A percentile compares a stretch with the other conserved stretches of the same genome.
Conservation (phyloP, 306 rosid genomes). For the Hippophae tibetana region DNA sequence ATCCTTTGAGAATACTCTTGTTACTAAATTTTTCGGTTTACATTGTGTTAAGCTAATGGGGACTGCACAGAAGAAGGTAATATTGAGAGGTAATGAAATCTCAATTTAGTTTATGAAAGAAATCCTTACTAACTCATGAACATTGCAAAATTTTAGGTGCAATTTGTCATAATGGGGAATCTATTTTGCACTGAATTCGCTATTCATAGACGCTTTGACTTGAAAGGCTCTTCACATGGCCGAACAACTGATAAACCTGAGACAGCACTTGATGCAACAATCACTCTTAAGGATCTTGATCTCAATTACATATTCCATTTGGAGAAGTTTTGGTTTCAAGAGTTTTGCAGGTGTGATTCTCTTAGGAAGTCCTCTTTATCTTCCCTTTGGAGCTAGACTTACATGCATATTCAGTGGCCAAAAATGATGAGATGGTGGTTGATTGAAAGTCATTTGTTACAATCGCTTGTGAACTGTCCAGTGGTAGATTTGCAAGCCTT, state of each 20-base stretch:
- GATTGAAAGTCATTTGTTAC: too few species aligned
- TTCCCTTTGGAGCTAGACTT: neutral
- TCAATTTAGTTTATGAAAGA: neutral
- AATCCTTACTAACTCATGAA: constrained; percentile 1
- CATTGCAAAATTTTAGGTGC: constrained; percentile 46
- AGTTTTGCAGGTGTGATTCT: constrained; percentile 59
- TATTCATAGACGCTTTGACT: constrained; percentile 78
- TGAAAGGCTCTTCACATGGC: constrained; percentile 91
- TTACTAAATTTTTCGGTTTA: constrained; percentile 81
- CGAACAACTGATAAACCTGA: constrained; percentile 71
- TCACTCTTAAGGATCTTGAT: constrained; percentile 93
- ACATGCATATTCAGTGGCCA: neutral
- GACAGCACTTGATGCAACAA: constrained; percentile 65
- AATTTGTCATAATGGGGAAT: constrained; percentile 94
- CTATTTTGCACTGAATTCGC: constrained; percentile 60
- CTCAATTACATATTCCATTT: constrained; percentile 73
- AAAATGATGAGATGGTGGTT: too few species aligned
- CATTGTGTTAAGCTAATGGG: constrained; percentile 83
- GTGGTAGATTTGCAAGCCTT: too few species aligned
- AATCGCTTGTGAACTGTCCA: too few species aligned
- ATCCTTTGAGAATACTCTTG: constrained; percentile 76
- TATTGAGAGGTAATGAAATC: constrained; percentile 5
- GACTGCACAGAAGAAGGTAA: constrained; percentile 79
- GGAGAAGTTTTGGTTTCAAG: constrained; percentile 75
- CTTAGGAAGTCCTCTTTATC: neutral